phyloP scores from a whole-genome alignment of 2,329 filamentous ascomycete genomes.

The Scytalidium sp. region DNA sequence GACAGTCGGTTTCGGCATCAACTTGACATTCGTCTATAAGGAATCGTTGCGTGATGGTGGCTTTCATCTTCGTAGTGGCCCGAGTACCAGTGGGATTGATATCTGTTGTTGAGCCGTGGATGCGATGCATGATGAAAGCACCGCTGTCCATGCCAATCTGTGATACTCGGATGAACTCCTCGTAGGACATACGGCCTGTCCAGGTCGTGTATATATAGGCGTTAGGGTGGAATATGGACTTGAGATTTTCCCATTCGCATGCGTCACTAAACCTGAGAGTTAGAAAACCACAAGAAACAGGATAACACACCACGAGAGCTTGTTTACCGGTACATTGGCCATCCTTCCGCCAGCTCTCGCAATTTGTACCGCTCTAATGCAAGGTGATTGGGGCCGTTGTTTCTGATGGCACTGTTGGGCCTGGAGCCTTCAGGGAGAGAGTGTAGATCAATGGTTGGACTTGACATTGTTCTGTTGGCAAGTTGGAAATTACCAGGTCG shows the following conservation, averaged over 20 bases:
- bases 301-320: no score
- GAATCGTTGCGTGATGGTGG: constrained; percentile 46
- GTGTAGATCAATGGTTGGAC: constrained; percentile 31
- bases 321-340: constrained; percentile 44
- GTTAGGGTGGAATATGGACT: constrained; percentile 44
- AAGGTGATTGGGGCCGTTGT: constrained; percentile 42
- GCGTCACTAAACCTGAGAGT: no score
- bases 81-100: constrained; percentile 34
- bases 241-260: constrained; percentile 49
- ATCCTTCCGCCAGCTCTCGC: constrained; percentile 45
- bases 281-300: no score
- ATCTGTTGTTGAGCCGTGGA: constrained; percentile 38
- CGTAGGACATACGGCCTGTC: constrained; percentile 38
- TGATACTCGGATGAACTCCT: constrained; percentile 35
- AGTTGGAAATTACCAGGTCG: no score
- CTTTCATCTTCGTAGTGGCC: no score
- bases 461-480: no score
- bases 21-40: constrained; percentile 36
- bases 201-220: constrained; percentile 48
- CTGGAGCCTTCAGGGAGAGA: constrained; percentile 29
- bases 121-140: constrained; percentile 39
- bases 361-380: constrained; percentile 42
- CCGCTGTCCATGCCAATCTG: constrained; percentile 36
- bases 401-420: constrained; percentile 37
- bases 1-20: constrained; percentile 43